These are phyloP conservation scores for Trypanosoma theileri DNA, from an alignment of 208 protist species.

Conservation along the genomic window DNA sequence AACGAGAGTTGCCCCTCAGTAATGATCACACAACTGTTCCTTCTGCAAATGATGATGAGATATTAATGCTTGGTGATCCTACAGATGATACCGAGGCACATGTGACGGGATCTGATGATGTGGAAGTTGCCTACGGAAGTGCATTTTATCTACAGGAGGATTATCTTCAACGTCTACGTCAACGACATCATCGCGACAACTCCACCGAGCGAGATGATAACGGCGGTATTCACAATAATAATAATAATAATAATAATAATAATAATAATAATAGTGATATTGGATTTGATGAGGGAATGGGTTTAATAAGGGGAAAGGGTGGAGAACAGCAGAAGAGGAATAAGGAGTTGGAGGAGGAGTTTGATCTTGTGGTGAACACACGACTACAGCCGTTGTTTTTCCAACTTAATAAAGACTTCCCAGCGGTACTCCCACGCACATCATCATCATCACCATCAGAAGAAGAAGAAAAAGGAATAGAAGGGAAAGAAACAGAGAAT, in stretches of 20 bases:
- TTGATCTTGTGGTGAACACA: conserved; percentile 21
- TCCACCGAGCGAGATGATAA: neutral
- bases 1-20: neutral
- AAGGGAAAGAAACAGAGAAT: neutral
- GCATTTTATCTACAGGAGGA: conserved; percentile 63
- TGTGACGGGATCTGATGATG: conserved; percentile 50
- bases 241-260: conserved; percentile 3
- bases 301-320: neutral
- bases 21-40: neutral
- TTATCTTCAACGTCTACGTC: conserved; percentile 15
- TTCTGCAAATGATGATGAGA: neutral
- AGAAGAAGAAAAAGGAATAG: conserved; percentile 10
- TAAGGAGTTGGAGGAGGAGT: neutral
- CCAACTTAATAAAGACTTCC: conserved; percentile 64
- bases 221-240: neutral
- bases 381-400: conserved; percentile 68
- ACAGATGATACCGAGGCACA: conserved; percentile 49
- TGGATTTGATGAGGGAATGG: neutral
- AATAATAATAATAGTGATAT: neutral
- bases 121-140: conserved; percentile 60
- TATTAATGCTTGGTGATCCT: conserved; percentile 7
- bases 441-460: neutral
- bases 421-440: conserved; percentile 11
- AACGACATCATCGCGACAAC: neutral
- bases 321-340: neutral